These are phyloP conservation scores for Tephrocybe sp. DNA, from an alignment of 768 basidiomycete genomes.

Conservation along the genomic window DNA sequence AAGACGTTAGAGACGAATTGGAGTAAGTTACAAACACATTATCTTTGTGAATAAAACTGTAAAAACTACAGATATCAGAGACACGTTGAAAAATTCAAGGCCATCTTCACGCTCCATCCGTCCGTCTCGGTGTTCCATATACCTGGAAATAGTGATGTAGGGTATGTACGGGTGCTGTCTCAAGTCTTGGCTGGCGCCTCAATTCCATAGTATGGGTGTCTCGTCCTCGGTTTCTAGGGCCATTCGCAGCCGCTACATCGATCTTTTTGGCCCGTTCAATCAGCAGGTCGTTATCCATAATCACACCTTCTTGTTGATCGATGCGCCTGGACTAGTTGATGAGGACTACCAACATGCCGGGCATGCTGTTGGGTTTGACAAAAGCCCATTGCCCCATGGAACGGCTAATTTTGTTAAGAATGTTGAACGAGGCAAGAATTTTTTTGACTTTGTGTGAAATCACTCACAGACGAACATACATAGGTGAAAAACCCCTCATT, in stretches of 20 bases:
- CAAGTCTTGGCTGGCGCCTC: neutral
- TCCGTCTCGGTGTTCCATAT: constrained; percentile 51
- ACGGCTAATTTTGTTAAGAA: constrained; percentile 59
- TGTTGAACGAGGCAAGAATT: constrained; percentile 36
- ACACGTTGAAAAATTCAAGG: constrained; percentile 60
- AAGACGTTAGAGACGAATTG: constrained; percentile 44
- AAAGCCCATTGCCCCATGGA: constrained; percentile 46
- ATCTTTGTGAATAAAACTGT: neutral
- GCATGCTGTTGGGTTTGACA: constrained; percentile 43
- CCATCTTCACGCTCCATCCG: constrained; percentile 48
- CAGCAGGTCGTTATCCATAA: constrained; percentile 59
- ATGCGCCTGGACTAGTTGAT: constrained; percentile 79
- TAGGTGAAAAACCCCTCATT: constrained; percentile 49
- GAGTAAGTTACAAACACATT: constrained; percentile 31
- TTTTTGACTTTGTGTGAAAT: neutral
- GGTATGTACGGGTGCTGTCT: constrained; percentile 36
- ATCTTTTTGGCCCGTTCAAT: constrained; percentile 69
- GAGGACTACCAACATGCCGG: constrained; percentile 72
- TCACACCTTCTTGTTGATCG: constrained; percentile 68
- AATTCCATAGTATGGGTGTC: constrained; percentile 48
- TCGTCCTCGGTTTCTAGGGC: constrained; percentile 48
- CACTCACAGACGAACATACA: constrained; percentile 4
- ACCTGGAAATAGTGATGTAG: constrained; percentile 83
- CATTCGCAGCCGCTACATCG: constrained; percentile 55
- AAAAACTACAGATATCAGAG: constrained; percentile 49